phyloP scores from a whole-genome alignment of 169 alveolate genomes.

The Fabrea salina region DNA sequence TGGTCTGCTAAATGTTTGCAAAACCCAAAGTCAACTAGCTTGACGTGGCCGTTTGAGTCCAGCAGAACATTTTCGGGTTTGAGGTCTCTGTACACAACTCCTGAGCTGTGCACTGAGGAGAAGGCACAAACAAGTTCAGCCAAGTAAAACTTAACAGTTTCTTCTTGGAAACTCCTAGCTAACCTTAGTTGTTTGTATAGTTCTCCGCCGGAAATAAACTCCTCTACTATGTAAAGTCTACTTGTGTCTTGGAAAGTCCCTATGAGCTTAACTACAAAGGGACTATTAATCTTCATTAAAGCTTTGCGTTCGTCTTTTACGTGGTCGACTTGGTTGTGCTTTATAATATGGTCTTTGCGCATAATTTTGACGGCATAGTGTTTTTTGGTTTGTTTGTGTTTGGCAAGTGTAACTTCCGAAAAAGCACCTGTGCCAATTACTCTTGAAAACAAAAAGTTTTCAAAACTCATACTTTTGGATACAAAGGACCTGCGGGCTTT shows the following conservation, averaged over 20 bases:
- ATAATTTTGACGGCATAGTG: neutral
- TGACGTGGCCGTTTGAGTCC: conserved; percentile 54
- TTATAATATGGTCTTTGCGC: neutral
- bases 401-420: neutral
- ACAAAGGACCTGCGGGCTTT: too few species aligned
- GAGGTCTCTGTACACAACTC: conserved; percentile 66
- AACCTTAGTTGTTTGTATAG: neutral
- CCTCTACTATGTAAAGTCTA: neutral
- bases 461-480: too few species aligned
- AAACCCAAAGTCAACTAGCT: conserved; percentile 75
- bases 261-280: neutral
- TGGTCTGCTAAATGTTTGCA: conserved; percentile 4
- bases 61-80: conserved; percentile 74
- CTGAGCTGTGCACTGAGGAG: conserved; percentile 34
- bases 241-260: neutral
- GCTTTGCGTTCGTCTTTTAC: neutral
- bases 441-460: neutral
- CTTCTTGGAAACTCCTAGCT: conserved; percentile 17
- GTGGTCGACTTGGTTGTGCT: neutral
- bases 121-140: conserved; percentile 47
- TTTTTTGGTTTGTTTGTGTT: neutral
- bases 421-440: neutral
- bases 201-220: conserved; percentile 11
- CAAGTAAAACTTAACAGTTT: conserved; percentile 26
- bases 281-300: neutral